Percentiles rank a stretch among this genome's conserved stretches.
Conservation (phyloP, 2,329 filamentous ascomycete genomes). For the Cyphellophora attinorum region DNA sequence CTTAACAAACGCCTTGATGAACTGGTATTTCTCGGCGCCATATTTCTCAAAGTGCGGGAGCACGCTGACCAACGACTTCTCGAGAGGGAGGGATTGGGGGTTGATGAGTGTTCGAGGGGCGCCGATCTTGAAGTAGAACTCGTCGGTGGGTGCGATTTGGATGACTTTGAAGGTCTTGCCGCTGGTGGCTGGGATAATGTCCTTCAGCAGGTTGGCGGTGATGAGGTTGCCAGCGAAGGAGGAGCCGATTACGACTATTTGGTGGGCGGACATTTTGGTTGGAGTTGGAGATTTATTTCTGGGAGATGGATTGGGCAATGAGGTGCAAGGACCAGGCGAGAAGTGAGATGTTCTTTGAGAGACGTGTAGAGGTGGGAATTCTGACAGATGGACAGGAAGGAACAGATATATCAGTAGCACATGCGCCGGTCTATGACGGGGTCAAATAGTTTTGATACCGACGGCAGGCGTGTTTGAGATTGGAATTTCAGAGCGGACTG, state of each 20-base stretch:
- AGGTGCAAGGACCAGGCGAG: no score
- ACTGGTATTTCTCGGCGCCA: slow-evolving; percentile 34
- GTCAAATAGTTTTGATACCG: no score
- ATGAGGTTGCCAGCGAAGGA: slow-evolving; percentile 26
- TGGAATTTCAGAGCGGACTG: no score
- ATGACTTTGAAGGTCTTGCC: slow-evolving; percentile 35
- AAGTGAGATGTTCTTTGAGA: no score
- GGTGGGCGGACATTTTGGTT: slow-evolving; percentile 13
- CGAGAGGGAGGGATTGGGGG: slow-evolving; percentile 34
- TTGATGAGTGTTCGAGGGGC: slow-evolving; percentile 45
- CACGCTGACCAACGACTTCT: slow-evolving; percentile 42
- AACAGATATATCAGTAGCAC: no score
- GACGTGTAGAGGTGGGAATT: no score
- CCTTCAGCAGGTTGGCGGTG: slow-evolving; percentile 28
- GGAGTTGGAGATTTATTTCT: no score
- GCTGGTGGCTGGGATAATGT: slow-evolving; percentile 20
- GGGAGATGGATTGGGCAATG: no score
- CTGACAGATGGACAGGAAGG: no score
- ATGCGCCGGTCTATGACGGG: no score
- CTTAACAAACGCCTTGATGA: slow-evolving; percentile 42
- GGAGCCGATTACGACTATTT: slow-evolving; percentile 29
- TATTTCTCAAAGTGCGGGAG: slow-evolving; percentile 43
- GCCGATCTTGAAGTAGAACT: slow-evolving; percentile 45
- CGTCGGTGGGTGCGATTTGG: slow-evolving; percentile 43
- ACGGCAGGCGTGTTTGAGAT: no score